Base-by-base conservation (phyloP, 306 rosid species). In the Rubus idaeus region DNA sequence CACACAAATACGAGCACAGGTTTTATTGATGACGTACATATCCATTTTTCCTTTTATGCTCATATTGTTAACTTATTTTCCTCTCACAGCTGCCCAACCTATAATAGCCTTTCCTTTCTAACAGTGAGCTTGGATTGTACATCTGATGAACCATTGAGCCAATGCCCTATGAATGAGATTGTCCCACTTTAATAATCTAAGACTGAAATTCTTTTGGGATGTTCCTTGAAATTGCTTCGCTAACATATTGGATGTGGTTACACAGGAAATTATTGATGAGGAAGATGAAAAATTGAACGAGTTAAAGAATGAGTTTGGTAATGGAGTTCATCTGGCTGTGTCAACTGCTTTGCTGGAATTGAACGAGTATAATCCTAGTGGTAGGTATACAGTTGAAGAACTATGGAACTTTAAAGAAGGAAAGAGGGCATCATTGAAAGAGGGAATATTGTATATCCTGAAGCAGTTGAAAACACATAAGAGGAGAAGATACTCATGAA, bases 321-420 rank as follows among this genome's bases (percentile, higher is more conserved):
- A 75, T 20, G 88, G 84, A 74, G 88, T 75, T 14, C 74, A 71
- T 12, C 17, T 10, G 60, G 89, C 85, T 1, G 94, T 91, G 45
- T 37, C 61, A 45, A 74, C 52, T 11, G 91, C 96, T 46, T 62
- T 89, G 77, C 39, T 62, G 85, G 96, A 91, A 65, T 5, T 89
- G 82, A 87, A 87, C 18, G 86, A 89, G 61, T 84, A 87, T 75
- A 89, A 89, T 50, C 84, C 91, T 5, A 89, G 96, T 84, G 93
- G 96, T 13, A 84, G 93, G 68, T 89, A 89, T 70, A 16, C 74
- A 5, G 0, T 83, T 53, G 58, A 51, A 1, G 92, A 91, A 63
- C 74, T 87, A 11, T 91, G 94, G 92, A 87, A 86, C 82, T 76
- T 58, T n/a, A 77, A 77, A 51, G 85, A 84, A 71, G 87, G 71